Percentiles rank a stretch among this genome's conserved stretches.
These are phyloP conservation scores for Kandelia obovata DNA, from an alignment of 345 rosid species.

Conservation along the genomic window DNA sequence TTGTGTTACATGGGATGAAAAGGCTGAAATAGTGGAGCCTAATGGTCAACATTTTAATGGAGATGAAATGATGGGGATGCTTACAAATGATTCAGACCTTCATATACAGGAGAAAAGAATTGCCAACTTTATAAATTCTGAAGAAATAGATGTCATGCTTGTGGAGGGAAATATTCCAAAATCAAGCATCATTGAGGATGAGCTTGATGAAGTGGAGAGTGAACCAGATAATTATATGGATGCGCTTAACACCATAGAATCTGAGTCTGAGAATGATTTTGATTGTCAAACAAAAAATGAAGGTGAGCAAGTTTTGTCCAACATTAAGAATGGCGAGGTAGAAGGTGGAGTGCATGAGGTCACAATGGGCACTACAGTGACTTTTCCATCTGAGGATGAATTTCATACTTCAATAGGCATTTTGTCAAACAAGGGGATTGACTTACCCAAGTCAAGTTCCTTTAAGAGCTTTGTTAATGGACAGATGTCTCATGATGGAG, in stretches of 20 bases:
- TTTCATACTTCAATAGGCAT: not conserved
- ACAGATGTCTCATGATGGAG: not conserved
- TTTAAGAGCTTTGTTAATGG: not conserved
- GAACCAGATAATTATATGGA: slow-evolving; percentile 76
- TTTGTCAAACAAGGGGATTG: not conserved
- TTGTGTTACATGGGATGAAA: slow-evolving; percentile 76
- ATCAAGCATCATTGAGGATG: slow-evolving; percentile 30
- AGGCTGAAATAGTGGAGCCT: slow-evolving; percentile 58
- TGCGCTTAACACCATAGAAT: slow-evolving; percentile 80
- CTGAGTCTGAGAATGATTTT: slow-evolving; percentile 61
- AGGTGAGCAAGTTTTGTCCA: slow-evolving; percentile 28
- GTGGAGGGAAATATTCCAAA: slow-evolving; percentile 29
- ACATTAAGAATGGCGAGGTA: slow-evolving; percentile 18
- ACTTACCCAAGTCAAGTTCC: not conserved
- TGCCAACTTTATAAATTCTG: slow-evolving; percentile 22
- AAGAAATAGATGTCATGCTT: slow-evolving; percentile 24
- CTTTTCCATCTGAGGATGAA: not conserved
- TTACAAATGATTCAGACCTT: slow-evolving; percentile 28
- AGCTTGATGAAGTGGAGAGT: slow-evolving; percentile 58
- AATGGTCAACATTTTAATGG: slow-evolving; percentile 28
- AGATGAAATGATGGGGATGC: slow-evolving; percentile 35
- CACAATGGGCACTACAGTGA: slow-evolving; percentile 15
- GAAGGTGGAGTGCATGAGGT: slow-evolving; percentile 21
- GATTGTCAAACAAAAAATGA: slow-evolving; percentile 49
- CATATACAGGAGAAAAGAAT: slow-evolving; percentile 24